Conservation (phyloP, 441 rosid genomes). For the Aquilaria agallochum region DNA sequence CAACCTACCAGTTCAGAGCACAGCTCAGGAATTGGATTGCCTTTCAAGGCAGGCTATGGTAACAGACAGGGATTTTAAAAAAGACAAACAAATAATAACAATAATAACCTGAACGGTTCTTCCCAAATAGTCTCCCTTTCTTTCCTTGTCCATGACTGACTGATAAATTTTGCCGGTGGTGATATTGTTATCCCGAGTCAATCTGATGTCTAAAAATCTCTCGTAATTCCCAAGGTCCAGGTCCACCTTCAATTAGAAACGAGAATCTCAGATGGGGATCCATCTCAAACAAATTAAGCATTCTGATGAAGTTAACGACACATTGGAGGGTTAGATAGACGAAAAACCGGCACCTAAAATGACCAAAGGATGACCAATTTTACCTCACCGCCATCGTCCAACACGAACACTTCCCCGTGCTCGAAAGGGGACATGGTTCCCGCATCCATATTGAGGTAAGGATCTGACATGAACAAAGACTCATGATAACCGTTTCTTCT, state of each 20-base stretch:
- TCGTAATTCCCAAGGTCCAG: constrained; percentile 99
- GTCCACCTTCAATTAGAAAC: constrained; percentile 58
- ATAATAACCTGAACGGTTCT: constrained; percentile 82
- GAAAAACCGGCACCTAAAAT: not conserved
- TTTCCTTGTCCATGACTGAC: constrained; percentile 85
- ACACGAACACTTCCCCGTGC: constrained; percentile 95
- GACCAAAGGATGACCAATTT: not conserved
- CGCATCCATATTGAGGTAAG: constrained; percentile 96
- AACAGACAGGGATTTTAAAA: not conserved
- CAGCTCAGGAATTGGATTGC: no score
- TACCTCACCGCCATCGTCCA: constrained; percentile 99
- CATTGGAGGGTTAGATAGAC: not conserved
- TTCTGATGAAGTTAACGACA: not conserved
- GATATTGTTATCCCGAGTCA: constrained; percentile 86
- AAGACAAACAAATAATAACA: not conserved
- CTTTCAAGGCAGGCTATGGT: not conserved
- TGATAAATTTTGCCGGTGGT: constrained; percentile 91
- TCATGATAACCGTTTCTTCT: not conserved
- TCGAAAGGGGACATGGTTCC: constrained; percentile 99
- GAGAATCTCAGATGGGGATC: no score
- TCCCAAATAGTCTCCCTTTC: constrained; percentile 94
- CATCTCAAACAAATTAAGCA: no score
- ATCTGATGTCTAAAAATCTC: constrained; percentile 75
- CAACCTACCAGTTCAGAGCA: constrained; percentile 48
- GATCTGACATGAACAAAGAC: constrained; percentile 51